phyloP scores from a whole-genome alignment of 2,329 filamentous ascomycete genomes.

The Didymella segeticola region DNA sequence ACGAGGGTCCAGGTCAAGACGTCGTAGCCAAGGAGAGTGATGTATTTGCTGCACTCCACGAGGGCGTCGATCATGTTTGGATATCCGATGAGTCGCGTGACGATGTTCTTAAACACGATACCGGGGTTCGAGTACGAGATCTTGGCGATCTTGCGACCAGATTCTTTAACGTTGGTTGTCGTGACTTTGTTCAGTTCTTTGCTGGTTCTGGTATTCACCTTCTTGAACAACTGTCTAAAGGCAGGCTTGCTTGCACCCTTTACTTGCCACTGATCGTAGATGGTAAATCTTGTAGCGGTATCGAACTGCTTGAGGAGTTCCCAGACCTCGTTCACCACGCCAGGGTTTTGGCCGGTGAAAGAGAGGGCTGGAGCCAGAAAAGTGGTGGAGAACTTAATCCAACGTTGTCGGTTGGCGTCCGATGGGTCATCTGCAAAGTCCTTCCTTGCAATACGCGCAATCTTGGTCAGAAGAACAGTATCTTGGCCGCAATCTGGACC shows the following conservation, averaged over 20 bases:
- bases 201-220: slow-evolving; percentile 78
- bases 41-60: slow-evolving; percentile 92
- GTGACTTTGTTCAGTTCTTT: slow-evolving; percentile 89
- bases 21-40: slow-evolving; percentile 90
- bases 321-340: slow-evolving; percentile 85
- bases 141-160: slow-evolving; percentile 89
- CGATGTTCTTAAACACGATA: slow-evolving; percentile 85
- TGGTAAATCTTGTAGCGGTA: slow-evolving; percentile 76
- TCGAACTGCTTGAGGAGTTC: slow-evolving; percentile 81
- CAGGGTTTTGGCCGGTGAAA: slow-evolving; percentile 82
- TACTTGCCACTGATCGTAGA: slow-evolving; percentile 83
- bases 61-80: slow-evolving; percentile 94
- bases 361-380: slow-evolving; percentile 89
- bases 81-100: slow-evolving; percentile 92
- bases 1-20: slow-evolving; percentile 92
- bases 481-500: slow-evolving; percentile 92
- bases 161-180: slow-evolving; percentile 82
- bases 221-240: slow-evolving; percentile 78
- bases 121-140: slow-evolving; percentile 91
- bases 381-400: slow-evolving; percentile 83
- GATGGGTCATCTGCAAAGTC: slow-evolving; percentile 76
- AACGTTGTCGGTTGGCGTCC: slow-evolving; percentile 73
- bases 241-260: slow-evolving; percentile 66
- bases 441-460: slow-evolving; percentile 83
- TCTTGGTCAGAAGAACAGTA: slow-evolving; percentile 75